These are phyloP conservation scores for Russula earlei DNA, from an alignment of 768 basidiomycete species.

Conservation along the genomic window DNA sequence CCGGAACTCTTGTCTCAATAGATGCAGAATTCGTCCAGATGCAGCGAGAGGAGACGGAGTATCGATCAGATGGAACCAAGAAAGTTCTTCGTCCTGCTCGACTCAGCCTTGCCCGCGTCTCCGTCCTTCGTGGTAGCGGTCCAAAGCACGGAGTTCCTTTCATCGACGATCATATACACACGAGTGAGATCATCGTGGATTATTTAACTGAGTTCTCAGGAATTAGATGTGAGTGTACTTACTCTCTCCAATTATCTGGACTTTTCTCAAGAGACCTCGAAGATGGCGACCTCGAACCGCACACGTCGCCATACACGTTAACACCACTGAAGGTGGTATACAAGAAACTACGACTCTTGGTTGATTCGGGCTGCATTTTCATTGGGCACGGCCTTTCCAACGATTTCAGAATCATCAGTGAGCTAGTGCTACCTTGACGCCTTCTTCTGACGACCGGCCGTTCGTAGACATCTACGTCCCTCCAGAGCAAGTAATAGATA, in stretches of 20 bases:
- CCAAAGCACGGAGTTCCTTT: slow-evolving; percentile 77
- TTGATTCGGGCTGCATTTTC: slow-evolving; percentile 93
- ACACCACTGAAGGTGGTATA: slow-evolving; percentile 97
- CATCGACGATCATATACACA: slow-evolving; percentile 97
- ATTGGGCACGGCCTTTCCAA: slow-evolving; percentile 96
- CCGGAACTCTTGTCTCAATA: slow-evolving; percentile 86
- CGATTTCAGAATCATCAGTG: slow-evolving; percentile 97
- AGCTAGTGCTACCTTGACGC: slow-evolving; percentile 24
- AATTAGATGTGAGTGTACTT: slow-evolving; percentile 73
- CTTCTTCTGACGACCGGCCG: background rate
- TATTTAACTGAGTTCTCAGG: slow-evolving; percentile 97
- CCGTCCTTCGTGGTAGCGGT: slow-evolving; percentile 83
- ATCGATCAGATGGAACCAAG: slow-evolving; percentile 88
- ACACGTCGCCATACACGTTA: slow-evolving; percentile 73
- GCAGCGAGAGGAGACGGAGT: slow-evolving; percentile 97
- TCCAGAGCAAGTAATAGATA: slow-evolving; percentile 92
- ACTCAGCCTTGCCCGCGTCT: slow-evolving; percentile 88
- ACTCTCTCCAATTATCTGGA: background rate
- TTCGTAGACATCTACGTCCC: slow-evolving; percentile 86
- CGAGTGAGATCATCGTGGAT: slow-evolving; percentile 90
- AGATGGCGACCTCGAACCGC: slow-evolving; percentile 92
- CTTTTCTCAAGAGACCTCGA: slow-evolving; percentile 12
- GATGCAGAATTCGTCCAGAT: slow-evolving; percentile 98
- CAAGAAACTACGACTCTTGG: slow-evolving; percentile 88
- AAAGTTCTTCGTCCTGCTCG: slow-evolving; percentile 87